phyloP scores from a whole-genome alignment of 2,329 filamentous ascomycete species.

The Pseudocercospora musae region DNA sequence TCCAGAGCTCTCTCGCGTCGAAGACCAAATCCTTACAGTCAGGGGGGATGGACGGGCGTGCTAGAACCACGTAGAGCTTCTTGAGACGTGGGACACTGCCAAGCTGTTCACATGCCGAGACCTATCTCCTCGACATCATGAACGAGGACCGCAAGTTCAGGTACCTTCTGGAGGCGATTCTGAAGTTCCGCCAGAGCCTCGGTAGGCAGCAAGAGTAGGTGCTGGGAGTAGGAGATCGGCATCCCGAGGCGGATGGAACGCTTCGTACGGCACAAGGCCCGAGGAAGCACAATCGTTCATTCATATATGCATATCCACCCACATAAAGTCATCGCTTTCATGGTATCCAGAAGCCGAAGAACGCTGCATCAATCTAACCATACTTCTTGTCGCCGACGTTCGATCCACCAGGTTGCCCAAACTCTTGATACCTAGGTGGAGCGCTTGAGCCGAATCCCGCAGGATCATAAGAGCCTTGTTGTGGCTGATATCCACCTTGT shows the following conservation, averaged over 20 bases:
- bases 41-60: neutral
- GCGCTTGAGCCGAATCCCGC: conserved; percentile 27
- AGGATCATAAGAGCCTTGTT: conserved; percentile 26
- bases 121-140: neutral
- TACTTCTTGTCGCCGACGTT: conserved; percentile 1
- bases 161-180: neutral
- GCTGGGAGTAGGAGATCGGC: neutral
- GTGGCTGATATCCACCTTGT: conserved; percentile 23
- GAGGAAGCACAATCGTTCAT: neutral
- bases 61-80: neutral
- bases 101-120: neutral
- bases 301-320: neutral
- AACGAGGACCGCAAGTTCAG: neutral
- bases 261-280: neutral
- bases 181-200: neutral
- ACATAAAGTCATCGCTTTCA: neutral
- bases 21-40: neutral
- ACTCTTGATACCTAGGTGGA: conserved; percentile 30
- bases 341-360: neutral
- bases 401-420: conserved; percentile 18
- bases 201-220: neutral
- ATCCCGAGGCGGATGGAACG: neutral
- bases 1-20: neutral
- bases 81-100: neutral
- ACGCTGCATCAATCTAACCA: neutral